Evolutionary conservation across 257 asterid genomes (phyloP).

Genomic region (Ajuga chamaepitys): DNA sequence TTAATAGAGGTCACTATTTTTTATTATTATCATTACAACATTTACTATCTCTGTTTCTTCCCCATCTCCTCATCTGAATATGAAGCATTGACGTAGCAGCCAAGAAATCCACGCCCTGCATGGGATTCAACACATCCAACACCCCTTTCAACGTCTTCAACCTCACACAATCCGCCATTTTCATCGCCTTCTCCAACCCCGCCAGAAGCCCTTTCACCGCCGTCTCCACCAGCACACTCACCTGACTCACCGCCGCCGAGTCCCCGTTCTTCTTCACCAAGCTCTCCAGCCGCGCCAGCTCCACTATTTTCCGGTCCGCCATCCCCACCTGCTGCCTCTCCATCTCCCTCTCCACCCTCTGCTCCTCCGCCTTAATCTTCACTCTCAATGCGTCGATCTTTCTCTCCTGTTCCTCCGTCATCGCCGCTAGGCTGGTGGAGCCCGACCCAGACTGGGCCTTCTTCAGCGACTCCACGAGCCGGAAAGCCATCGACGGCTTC

Average conservation of each 20-base stretch:
- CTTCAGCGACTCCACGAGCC: constrained; percentile 30
- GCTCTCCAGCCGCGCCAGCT: constrained; percentile 29
- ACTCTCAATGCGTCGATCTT: constrained; percentile 30
- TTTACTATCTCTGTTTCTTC: constrained; percentile 2
- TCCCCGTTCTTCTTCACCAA: background rate
- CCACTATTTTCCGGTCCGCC: constrained; percentile 57
- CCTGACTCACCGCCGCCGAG: background rate
- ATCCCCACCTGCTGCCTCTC: constrained; percentile 67
- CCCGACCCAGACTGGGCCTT: background rate
- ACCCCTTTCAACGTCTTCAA: constrained; percentile 52
- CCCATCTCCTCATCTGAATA: constrained; percentile 44
- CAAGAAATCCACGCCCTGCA: constrained; percentile 42
- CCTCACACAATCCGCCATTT: constrained; percentile 71
- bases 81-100: constrained; percentile 38
- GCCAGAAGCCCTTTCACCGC: constrained; percentile 29
- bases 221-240: constrained; percentile 24
- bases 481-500: constrained; percentile 58
- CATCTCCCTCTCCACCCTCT: constrained; percentile 64
- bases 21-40: background rate
- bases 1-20: too few relatives aligned
- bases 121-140: constrained; percentile 41
- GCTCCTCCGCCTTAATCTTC: constrained; percentile 50
- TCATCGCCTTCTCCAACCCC: constrained; percentile 56
- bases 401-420: constrained; percentile 37
- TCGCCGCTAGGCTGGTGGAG: constrained; percentile 3